Conservation (phyloP, 306 rosid species). For the Echinosophora koreensis region DNA sequence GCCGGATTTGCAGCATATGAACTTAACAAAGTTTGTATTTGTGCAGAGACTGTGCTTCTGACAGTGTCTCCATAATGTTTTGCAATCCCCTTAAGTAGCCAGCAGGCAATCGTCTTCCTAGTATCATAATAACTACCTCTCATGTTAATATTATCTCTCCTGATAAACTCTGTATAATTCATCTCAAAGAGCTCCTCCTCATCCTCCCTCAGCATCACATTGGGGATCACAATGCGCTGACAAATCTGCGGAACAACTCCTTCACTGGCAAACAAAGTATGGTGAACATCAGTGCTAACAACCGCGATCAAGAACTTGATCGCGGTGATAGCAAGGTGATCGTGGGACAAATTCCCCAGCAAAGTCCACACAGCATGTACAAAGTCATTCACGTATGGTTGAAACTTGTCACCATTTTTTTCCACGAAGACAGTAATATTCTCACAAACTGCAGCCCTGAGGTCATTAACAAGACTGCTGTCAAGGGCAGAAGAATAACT, state of each 20-base stretch:
- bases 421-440: conserved; percentile 92
- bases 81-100: conserved; percentile 68
- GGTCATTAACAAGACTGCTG: conserved; percentile 72
- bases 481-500: conserved; percentile 77
- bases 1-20: conserved; percentile 66
- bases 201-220: conserved; percentile 93
- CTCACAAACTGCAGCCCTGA: conserved; percentile 90
- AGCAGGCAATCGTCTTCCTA: conserved; percentile 97
- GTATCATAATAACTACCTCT: conserved; percentile 98
- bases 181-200: conserved; percentile 89
- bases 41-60: conserved; percentile 68
- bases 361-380: conserved; percentile 86
- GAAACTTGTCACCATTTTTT: conserved; percentile 94
- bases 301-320: conserved; percentile 95
- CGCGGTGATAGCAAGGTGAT: conserved; percentile 83
- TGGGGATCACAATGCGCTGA: conserved; percentile 91
- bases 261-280: conserved; percentile 73
- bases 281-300: conserved; percentile 92
- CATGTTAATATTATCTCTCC: conserved; percentile 99
- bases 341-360: conserved; percentile 75
- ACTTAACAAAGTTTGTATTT: conserved; percentile 72
- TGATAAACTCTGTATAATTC: conserved; percentile 88
- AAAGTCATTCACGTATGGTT: conserved; percentile 73
- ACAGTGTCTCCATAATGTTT: conserved; percentile 62
- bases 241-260: conserved; percentile 91